These are phyloP conservation scores for Nicotiana benthamiana DNA, from an alignment of 257 asterid species.

Conservation along the genomic window DNA sequence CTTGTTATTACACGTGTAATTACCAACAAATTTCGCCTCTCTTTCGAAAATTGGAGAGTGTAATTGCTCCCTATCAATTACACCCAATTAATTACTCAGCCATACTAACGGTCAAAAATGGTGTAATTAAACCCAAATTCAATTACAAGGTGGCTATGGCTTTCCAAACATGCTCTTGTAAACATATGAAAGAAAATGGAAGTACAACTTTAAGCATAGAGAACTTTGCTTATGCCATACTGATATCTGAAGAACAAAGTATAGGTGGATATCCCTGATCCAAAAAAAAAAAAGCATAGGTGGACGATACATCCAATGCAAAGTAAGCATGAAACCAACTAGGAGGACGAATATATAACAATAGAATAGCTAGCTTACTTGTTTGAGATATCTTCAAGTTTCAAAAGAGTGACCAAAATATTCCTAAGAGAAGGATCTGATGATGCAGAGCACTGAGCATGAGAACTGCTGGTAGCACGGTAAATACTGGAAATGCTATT, in stretches of 20 bases:
- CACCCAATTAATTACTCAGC: not conserved
- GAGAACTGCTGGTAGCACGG: conserved; percentile 31
- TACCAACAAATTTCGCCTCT: not conserved
- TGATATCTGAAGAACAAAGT: not conserved
- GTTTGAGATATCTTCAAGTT: conserved; percentile 53
- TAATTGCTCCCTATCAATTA: not conserved
- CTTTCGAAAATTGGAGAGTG: not conserved
- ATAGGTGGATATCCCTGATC: not conserved
- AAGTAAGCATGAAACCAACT: not conserved
- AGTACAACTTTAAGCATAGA: not conserved
- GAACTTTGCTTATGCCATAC: not conserved
- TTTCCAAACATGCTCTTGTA: not conserved
- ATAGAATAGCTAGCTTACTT: conserved; percentile 39
- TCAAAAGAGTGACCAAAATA: conserved; percentile 30
- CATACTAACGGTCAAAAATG: not conserved
- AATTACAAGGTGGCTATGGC: not conserved
- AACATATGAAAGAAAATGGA: not conserved
- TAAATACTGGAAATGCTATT: conserved; percentile 50
- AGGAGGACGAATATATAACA: not conserved
- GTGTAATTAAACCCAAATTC: not conserved
- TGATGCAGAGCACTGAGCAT: conserved; percentile 35
- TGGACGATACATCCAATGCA: not conserved
- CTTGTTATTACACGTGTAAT: not conserved
- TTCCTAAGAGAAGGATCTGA: conserved; percentile 33
- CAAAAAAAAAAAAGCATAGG: not conserved